Evolutionary conservation across 768 basidiomycete species (phyloP), one percentile per base, ranked within the genome.

Genomic region (Suillus americanus): DNA sequence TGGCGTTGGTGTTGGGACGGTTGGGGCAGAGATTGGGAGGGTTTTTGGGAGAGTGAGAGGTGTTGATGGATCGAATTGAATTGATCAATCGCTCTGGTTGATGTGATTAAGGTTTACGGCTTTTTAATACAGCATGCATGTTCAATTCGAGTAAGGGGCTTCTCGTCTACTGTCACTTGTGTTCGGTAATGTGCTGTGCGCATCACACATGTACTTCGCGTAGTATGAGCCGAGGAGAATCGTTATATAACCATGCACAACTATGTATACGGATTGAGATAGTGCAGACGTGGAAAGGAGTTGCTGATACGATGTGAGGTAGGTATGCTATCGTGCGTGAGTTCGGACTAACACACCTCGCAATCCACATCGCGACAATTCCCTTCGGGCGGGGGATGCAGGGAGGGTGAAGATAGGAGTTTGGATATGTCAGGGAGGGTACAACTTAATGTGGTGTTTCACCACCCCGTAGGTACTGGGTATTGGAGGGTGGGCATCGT

Each of bases 1-100:
- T 3, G 82, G 81, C 0, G 69, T 89, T 6, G 91, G 89, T 1
- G 45, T 60, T 41, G 53, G 56, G 38, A 60, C 25, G 5, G 23
- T 57, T 30, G 14, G 20, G 14, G 28, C 14, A 5, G 37, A 41
- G 41, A 57, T 57, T 46, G 20, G 62, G 28, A 33, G 50, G 28
- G 40, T 38, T 18, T 63, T 40, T 35, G 30, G 30, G 28, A 40
- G 7, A 25, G 12, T 14, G 25, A 8, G 14, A 7, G 28, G 43
- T 2, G n/a, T 46, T 13, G 43, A n/a, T 45, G 10, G 9, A 9
- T 43, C 18, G 18, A 2, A 13, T 46, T 13, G 20, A 12, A 20
- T 45, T 45, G 18, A 40, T 40, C 40, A 1, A 40, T 40, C 40
- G 16, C 16, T 40, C 40, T 40, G 40, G 6, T 16, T 41, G 8